A percentile compares a stretch with the other conserved stretches of the same genome.
phyloP scores from a whole-genome alignment of 371 early-diverging fungal genomes.

The Mucor ambiguus region DNA sequence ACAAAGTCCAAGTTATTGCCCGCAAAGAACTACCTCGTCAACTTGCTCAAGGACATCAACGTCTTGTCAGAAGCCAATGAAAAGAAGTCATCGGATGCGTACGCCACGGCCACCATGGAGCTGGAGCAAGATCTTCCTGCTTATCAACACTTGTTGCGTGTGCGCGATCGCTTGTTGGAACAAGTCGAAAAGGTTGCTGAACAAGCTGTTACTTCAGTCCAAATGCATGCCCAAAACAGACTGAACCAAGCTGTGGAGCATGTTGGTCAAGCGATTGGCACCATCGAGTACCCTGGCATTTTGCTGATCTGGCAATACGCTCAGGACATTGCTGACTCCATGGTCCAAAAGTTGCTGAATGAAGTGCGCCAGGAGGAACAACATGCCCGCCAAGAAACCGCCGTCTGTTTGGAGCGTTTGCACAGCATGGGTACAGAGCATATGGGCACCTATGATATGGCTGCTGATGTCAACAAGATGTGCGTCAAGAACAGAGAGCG shows the following conservation, averaged over 20 bases:
- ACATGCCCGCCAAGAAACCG: constrained; percentile 66
- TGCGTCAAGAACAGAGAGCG: constrained; percentile 43
- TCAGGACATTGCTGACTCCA: constrained; percentile 69
- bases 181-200: constrained; percentile 74
- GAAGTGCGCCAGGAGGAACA: constrained; percentile 70
- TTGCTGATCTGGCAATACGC: constrained; percentile 87
- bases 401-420: constrained; percentile 62
- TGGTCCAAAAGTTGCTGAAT: constrained; percentile 64
- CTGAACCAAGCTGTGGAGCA: constrained; percentile 63
- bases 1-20: constrained; percentile 93
- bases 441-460: constrained; percentile 45
- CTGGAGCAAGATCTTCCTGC: constrained; percentile 59
- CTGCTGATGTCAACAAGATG: constrained; percentile 51
- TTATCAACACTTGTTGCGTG: constrained; percentile 55
- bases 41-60: constrained; percentile 74
- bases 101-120: constrained; percentile 34
- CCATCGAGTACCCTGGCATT: constrained; percentile 81
- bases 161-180: constrained; percentile 60
- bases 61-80: constrained; percentile 59
- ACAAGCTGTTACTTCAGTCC: constrained; percentile 57
- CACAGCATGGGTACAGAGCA: constrained; percentile 61
- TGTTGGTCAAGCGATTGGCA: constrained; percentile 63
- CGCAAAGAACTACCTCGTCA: constrained; percentile 87
- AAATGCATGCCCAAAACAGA: constrained; percentile 52
- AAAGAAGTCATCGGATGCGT: constrained; percentile 44